Evolutionary conservation across 2,329 filamentous ascomycete species (phyloP).

Genomic region (Aureobasidium melanogenum): DNA sequence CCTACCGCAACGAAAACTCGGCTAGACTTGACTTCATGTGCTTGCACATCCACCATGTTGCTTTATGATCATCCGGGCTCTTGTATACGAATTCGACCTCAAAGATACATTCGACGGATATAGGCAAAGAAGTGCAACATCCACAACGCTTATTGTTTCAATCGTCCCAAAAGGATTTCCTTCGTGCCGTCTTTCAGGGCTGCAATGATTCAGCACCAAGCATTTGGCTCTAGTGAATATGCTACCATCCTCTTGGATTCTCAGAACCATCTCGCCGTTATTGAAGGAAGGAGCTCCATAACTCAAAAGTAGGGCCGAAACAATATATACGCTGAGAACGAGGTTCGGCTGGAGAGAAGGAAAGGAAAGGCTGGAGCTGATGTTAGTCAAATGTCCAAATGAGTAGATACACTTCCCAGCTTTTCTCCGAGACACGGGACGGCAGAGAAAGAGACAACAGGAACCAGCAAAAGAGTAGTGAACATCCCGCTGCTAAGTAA

Average conservation of each 20-base stretch:
- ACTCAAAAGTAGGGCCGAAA: neutral
- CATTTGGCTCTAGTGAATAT: neutral
- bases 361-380: neutral
- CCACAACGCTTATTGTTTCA: neutral
- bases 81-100: too few relatives aligned
- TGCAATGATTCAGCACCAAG: neutral
- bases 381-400: neutral
- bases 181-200: neutral
- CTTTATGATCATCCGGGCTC: too few relatives aligned
- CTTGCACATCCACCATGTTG: neutral
- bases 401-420: neutral
- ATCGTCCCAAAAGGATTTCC: neutral
- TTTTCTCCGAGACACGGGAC: neutral
- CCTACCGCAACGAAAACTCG: neutral
- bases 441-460: neutral
- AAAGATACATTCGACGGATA: too few relatives aligned
- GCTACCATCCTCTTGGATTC: neutral
- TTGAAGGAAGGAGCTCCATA: neutral
- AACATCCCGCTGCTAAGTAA: neutral
- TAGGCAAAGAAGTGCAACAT: too few relatives aligned
- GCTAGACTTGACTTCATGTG: neutral
- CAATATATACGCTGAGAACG: neutral
- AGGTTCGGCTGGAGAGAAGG: neutral
- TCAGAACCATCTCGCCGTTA: neutral
- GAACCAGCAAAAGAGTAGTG: neutral